Conservation (phyloP, 345 rosid species). For the Eucalyptus marginata region DNA sequence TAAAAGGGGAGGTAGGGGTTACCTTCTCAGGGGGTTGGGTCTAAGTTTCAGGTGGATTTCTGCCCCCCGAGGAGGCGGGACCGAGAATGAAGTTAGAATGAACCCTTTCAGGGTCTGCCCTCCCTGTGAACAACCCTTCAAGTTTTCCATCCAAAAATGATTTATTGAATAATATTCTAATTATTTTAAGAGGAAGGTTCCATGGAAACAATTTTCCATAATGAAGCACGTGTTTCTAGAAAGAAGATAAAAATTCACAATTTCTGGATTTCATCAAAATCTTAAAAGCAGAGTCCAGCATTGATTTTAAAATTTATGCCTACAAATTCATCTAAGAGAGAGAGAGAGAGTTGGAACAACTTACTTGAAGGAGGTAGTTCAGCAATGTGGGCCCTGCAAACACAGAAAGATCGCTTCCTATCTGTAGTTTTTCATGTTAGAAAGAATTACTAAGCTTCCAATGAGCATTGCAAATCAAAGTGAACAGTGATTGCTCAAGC, state of each 20-base stretch:
- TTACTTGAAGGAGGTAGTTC: constrained; percentile 72
- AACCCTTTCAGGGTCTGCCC: not conserved
- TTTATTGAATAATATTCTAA: not conserved
- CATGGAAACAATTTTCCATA: not conserved
- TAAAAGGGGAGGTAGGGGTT: too few relatives aligned
- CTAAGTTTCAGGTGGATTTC: too few relatives aligned
- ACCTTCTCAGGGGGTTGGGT: too few relatives aligned
- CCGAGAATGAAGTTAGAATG: too few relatives aligned
- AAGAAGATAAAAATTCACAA: not conserved
- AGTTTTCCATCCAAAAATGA: not conserved
- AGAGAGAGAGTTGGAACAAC: not conserved
- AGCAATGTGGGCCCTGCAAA: constrained; percentile 78
- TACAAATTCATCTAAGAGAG: not conserved
- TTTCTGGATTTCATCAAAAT: not conserved
- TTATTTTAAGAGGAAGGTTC: not conserved
- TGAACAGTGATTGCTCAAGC: not conserved
- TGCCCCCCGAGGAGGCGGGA: too few relatives aligned
- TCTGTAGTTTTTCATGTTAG: constrained; percentile 32
- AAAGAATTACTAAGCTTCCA: constrained; percentile 3
- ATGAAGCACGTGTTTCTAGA: not conserved
- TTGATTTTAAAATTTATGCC: not conserved
- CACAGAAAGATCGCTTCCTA: constrained; percentile 71
- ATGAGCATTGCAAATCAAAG: not conserved
- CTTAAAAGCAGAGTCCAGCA: not conserved
- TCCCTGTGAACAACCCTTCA: not conserved